A percentile compares a stretch with the other conserved stretches of the same genome.
Conservation (phyloP, 2,329 filamentous ascomycete species). For the Zasmidium cellare region DNA sequence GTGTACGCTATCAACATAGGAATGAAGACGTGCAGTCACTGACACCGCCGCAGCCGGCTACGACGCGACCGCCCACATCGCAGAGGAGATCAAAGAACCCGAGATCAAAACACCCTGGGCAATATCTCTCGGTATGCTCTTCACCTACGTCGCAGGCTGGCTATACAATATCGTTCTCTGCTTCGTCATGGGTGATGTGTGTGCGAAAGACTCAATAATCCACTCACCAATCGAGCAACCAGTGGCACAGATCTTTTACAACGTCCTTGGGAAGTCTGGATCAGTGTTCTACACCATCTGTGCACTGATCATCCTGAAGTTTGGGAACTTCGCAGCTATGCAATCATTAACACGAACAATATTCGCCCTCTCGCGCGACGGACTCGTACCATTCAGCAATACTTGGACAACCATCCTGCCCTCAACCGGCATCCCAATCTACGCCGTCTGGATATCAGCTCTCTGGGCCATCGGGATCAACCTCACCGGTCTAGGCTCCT, state of each 20-base stretch:
- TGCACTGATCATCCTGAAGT: conserved; percentile 55
- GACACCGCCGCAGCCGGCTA: conserved; percentile 47
- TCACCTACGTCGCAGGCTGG: conserved; percentile 58
- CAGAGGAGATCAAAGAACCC: conserved; percentile 55
- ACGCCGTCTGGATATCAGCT: conserved; percentile 58
- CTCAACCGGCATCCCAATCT: conserved; percentile 53
- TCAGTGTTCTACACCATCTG: conserved; percentile 57
- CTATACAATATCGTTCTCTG: conserved; percentile 60
- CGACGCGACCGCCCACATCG: conserved; percentile 49
- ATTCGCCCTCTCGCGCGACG: conserved; percentile 57
- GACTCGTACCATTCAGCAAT: conserved; percentile 48
- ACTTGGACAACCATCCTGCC: conserved; percentile 53
- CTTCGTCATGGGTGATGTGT: conserved; percentile 57
- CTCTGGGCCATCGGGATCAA: conserved; percentile 59
- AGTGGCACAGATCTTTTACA: conserved; percentile 58
- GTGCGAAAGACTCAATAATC: conserved; percentile 42
- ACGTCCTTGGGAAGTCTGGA: conserved; percentile 55
- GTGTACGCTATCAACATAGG: conserved; percentile 23
- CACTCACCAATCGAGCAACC: conserved; percentile 51
- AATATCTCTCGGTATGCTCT: conserved; percentile 56
- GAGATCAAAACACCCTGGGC: conserved; percentile 56
- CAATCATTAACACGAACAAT: conserved; percentile 55
- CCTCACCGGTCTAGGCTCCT: conserved; percentile 58
- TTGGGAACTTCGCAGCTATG: conserved; percentile 59
- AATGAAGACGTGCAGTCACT: neutral